These are phyloP conservation scores for Fusarium nanum DNA, from an alignment of 2,329 filamentous ascomycete genomes.

Conservation along the genomic window DNA sequence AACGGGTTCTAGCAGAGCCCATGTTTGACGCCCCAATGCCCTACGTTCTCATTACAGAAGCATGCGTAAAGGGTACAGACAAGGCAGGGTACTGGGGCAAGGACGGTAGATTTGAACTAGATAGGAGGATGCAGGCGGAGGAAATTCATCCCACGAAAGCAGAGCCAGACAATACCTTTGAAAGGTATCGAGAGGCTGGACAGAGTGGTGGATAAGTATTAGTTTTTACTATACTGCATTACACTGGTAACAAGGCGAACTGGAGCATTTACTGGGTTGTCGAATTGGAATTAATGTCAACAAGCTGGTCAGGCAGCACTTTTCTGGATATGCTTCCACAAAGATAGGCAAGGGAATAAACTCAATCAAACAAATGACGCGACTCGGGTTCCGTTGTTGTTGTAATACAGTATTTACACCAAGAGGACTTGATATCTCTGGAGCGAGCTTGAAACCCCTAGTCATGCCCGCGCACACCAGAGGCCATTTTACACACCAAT, in stretches of 20 bases:
- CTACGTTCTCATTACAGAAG: constrained; percentile 79
- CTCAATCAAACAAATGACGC: constrained; percentile 50
- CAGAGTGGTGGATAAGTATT: constrained; percentile 58
- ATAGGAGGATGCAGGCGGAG: constrained; percentile 75
- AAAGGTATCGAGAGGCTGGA: constrained; percentile 59
- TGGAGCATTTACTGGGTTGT: constrained; percentile 29
- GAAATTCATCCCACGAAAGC: constrained; percentile 52
- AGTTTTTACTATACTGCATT: not conserved
- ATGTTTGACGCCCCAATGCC: constrained; percentile 85
- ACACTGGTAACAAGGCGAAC: constrained; percentile 7
- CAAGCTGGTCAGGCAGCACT: constrained; percentile 25
- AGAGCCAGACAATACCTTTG: constrained; percentile 50
- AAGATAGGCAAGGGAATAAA: constrained; percentile 37
- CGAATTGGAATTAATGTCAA: constrained; percentile 24
- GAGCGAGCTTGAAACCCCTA: constrained; percentile 49
- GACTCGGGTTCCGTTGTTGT: constrained; percentile 54
- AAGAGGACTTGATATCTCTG: constrained; percentile 46
- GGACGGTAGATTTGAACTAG: constrained; percentile 76
- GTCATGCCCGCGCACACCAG: constrained; percentile 44
- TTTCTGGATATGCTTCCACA: constrained; percentile 19
- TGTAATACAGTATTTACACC: constrained; percentile 60
- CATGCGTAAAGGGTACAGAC: constrained; percentile 71
- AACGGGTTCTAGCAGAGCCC: constrained; percentile 79
- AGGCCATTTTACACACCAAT: constrained; percentile 52
- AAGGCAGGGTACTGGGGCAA: constrained; percentile 74